Percentiles rank a stretch among this genome's conserved stretches.
Conservation (phyloP, 495 filamentous ascomycete species). For the Pyrenula aspistea region DNA sequence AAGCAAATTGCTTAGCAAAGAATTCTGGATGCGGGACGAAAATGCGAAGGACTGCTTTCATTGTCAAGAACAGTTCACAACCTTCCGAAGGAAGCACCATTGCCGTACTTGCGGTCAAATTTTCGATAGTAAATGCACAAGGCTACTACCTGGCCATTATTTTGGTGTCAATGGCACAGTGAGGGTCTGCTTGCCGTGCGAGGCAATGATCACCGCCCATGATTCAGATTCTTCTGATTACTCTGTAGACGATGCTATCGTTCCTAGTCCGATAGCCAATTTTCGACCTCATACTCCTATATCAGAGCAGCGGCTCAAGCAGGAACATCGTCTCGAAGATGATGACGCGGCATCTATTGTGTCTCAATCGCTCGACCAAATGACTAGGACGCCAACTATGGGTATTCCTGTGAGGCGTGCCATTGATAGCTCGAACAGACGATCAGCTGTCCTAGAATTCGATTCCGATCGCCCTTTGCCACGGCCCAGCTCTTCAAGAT, state of each 20-base stretch:
- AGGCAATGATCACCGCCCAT: conserved; percentile 79
- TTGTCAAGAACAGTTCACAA: conserved; percentile 80
- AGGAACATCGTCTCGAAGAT: conserved; percentile 19
- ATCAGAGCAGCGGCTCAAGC: conserved; percentile 1
- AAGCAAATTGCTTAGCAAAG: conserved; percentile 77
- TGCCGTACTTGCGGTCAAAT: conserved; percentile 90
- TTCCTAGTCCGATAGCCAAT: conserved; percentile 5
- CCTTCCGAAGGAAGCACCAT: conserved; percentile 93
- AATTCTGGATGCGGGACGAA: conserved; percentile 99
- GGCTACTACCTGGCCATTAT: conserved; percentile 67
- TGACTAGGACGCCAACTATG: conserved; percentile 51
- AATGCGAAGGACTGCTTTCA: conserved; percentile 96
- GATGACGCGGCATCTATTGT: conserved; percentile 32
- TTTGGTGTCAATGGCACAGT: conserved; percentile 84
- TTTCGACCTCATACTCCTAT: conserved; percentile 7
- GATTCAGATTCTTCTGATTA: conserved; percentile 87
- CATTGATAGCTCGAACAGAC: conserved; percentile 65
- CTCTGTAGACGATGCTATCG: conserved; percentile 31
- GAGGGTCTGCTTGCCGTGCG: conserved; percentile 89
- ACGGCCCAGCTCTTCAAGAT: conserved; percentile 82
- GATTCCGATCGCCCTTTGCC: conserved; percentile 58
- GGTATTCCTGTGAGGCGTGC: conserved; percentile 79
- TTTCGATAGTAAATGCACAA: conserved; percentile 93
- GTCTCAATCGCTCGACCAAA: conserved; percentile 34
- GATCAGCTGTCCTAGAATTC: conserved; percentile 86